These are phyloP conservation scores for Coemansia sp. DNA, from an alignment of 192 early-diverging fungal genomes.

Conservation along the genomic window DNA sequence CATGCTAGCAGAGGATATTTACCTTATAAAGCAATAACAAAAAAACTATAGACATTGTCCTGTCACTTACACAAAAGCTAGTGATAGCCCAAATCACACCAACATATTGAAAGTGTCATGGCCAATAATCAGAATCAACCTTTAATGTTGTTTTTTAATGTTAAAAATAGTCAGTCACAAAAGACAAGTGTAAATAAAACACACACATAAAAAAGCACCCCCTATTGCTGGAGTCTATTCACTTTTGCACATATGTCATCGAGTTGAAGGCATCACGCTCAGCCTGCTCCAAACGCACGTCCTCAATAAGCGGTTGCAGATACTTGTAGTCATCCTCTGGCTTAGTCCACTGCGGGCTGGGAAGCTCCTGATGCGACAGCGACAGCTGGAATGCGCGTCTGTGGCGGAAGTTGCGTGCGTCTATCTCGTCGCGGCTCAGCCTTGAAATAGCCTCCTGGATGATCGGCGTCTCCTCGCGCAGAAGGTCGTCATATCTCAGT, in stretches of 20 bases:
- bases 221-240: background rate
- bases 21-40: no score
- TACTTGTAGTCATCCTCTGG: constrained; percentile 82
- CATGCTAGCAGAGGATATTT: no score
- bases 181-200: no score
- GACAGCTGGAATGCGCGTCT: constrained; percentile 76
- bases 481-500: constrained; percentile 87
- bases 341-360: constrained; percentile 72
- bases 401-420: constrained; percentile 80
- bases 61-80: no score
- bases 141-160: no score
- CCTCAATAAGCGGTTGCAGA: constrained; percentile 75
- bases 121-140: no score
- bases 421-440: constrained; percentile 64
- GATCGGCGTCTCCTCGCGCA: constrained; percentile 80
- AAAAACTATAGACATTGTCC: no score
- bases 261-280: constrained; percentile 76
- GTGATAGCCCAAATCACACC: no score
- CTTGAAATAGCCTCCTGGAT: constrained; percentile 82
- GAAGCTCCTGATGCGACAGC: constrained; percentile 68
- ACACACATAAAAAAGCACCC: no score
- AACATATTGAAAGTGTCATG: no score
- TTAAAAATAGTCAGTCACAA: no score
- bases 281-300: constrained; percentile 77
- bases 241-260: constrained; percentile 48